Base-by-base conservation (phyloP, 345 rosid species). In the Sisymbrium irio region DNA sequence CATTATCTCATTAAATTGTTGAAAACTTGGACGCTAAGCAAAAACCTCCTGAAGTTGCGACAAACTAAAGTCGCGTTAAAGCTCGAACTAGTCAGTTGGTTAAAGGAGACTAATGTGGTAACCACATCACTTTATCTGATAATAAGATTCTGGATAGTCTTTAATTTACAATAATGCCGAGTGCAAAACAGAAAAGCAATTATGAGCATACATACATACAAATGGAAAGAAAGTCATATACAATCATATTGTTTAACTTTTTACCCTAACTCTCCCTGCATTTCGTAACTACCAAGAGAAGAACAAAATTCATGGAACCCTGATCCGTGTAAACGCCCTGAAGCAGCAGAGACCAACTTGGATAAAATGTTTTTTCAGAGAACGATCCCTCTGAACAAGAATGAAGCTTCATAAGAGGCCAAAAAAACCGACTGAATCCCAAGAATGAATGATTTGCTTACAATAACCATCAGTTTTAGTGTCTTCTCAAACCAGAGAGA, bases 121-220 rank as follows among this genome's bases (percentile, higher is more conserved):
- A 51, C 33, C 57, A 51, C 56, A 25, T 50, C 5, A 59, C 18
- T 6, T 30, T 32, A 12, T 42, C 47, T 49, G 41, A 65, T 46
- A 67, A 50, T 46, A 67, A 50, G 46, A 22, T 32, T n/a, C 55
- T 49, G 25, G 41, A 56, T 33, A 56, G 67, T 49, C 62, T 49
- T 74, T 75, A 67, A 67, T 75, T 75, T 75, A 75, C 79, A 75
- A 32, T 41, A 69, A 67, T 32, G 22, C 46, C 30, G 64, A 68
- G 63, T 33, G 25, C 74, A 40, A 39, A 61, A 33, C 46, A 60
- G 58, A 59, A 11, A 51, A 60, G 22, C 58, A 62, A 44, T 53
- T 51, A 61, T 62, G 59, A 62, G 44, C 58, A 60, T 44, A 59
- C 62, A 60, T 42, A 59, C 62, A 50, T 14, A 60, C 79, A 68